Conservation (phyloP, 768 basidiomycete genomes). For the Lentinula sp. region DNA sequence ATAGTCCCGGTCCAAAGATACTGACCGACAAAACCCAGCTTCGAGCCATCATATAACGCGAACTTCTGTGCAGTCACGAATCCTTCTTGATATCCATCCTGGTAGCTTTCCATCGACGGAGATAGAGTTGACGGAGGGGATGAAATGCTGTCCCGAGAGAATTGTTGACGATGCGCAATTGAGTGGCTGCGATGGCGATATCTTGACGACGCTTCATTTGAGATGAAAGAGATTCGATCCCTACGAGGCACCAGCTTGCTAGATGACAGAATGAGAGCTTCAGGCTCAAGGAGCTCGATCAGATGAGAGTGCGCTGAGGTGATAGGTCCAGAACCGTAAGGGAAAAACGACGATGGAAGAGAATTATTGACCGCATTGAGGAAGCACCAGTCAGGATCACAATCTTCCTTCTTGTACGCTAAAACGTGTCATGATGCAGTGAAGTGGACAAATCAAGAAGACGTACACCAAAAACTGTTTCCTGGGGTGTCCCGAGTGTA, state of each 20-base stretch:
- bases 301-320: background rate
- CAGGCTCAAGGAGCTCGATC: background rate
- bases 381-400: conserved; percentile 67
- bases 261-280: background rate
- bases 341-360: conserved; percentile 54
- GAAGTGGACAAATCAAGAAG: background rate
- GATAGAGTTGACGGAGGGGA: conserved; percentile 12
- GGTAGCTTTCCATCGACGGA: background rate
- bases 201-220: background rate
- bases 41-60: conserved; percentile 38
- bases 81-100: conserved; percentile 56
- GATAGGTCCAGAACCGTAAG: conserved; percentile 25
- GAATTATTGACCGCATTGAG: conserved; percentile 47
- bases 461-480: conserved; percentile 67
- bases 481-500: conserved; percentile 54
- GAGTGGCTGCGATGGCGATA: background rate
- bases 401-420: conserved; percentile 62
- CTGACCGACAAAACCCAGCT: conserved; percentile 56
- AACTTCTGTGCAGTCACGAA: conserved; percentile 50
- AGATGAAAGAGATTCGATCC: background rate
- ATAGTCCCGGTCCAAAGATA: conserved; percentile 45
- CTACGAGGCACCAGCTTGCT: background rate
- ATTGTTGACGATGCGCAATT: background rate
- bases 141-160: background rate
- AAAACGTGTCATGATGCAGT: background rate